A percentile compares a stretch with the other conserved stretches of the same genome.
Evolutionary conservation across 495 filamentous ascomycete genomes (phyloP).

Genomic region (Copromyces sp.): DNA sequence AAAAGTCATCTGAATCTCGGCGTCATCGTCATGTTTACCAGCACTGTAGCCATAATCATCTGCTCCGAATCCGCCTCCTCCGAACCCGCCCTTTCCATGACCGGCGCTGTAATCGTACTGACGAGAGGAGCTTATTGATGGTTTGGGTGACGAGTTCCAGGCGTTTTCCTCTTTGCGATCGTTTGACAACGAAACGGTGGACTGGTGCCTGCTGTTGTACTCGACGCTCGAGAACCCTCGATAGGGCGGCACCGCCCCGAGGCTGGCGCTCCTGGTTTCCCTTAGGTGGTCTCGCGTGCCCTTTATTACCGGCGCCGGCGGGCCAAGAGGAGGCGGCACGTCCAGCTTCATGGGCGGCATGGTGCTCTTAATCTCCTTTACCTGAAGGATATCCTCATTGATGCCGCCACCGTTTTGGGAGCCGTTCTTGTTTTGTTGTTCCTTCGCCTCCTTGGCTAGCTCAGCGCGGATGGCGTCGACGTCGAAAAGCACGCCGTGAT

Average conservation of each 20-base stretch:
- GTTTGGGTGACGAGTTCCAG: conserved; percentile 16
- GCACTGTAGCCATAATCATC: neutral
- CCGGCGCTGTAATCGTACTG: conserved; percentile 3
- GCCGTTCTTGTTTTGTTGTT: conserved; percentile 28
- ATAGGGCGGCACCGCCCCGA: conserved; percentile 13
- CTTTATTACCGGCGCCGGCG: conserved; percentile 15
- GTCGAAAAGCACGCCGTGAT: conserved; percentile 73
- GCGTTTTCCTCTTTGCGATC: conserved; percentile 10
- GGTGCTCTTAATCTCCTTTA: conserved; percentile 78
- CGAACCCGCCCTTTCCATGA: neutral
- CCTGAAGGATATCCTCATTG: conserved; percentile 43
- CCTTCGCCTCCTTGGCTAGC: conserved; percentile 67
- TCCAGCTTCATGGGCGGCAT: conserved; percentile 82
- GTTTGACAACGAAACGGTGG: conserved; percentile 12
- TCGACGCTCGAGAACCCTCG: conserved; percentile 17
- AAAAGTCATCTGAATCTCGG: conserved; percentile 62
- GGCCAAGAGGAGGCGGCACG: conserved; percentile 21
- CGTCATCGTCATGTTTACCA: conserved; percentile 10
- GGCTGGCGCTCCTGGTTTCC: conserved; percentile 41
- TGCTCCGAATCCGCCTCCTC: neutral
- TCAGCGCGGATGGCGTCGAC: conserved; percentile 88
- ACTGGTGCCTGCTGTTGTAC: conserved; percentile 6
- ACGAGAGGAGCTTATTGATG: neutral
- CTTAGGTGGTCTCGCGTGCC: conserved; percentile 31
- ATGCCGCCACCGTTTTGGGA: conserved; percentile 2